Base-by-base conservation (phyloP, 768 basidiomycete species). In the Favolaschia claudopus region DNA sequence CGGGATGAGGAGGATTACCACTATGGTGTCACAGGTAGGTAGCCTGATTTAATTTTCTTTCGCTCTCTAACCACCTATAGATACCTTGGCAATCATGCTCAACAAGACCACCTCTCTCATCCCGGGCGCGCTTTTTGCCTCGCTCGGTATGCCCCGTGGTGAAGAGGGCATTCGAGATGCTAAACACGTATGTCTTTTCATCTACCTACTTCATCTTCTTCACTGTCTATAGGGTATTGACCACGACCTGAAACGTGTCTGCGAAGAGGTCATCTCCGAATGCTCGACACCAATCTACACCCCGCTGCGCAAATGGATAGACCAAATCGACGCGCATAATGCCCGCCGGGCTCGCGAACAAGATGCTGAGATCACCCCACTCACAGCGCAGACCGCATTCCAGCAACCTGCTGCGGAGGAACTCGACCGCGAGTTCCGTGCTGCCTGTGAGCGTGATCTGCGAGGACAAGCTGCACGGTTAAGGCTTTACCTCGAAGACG, bases 401-500 rank as follows among this genome's bases (percentile, higher is more conserved):
- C 74, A 78, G n/a, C 80, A 84, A 22, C 73, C 79, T 1, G 74
- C 79, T 24, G 83, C 83, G 8, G 76, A 77, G 64, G 74, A 70
- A 20, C 71, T 86, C 6, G 83, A 92, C 55, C 74, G 74, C 1
- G 74, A 74, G 14, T 94, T 94, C 72, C 74, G 80, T 20, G 73
- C 75, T 17, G 77, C 82, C 1, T 81, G 85, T 62, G 82, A 85
- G 66, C 76, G 81, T 4, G 85, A 87, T 60, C 74, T 89, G 20
- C 82, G 82, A 28, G 76, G 81, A 4, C 77, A 73, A n/a, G 80
- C 89, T 17, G 79, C 72, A 12, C 81, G 87, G 52, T 73, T 97
- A 69, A 78, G 83, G 67, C 65, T 93, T 55, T 99, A 96, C 71
- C 81, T 99, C 8, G 88, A 89, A 66, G 91, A 95, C 65, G 85